Evolutionary conservation across 129 eudicot species (phyloP), one percentile per base, ranked within the genome.

Genomic region (Artemisia argyi): DNA sequence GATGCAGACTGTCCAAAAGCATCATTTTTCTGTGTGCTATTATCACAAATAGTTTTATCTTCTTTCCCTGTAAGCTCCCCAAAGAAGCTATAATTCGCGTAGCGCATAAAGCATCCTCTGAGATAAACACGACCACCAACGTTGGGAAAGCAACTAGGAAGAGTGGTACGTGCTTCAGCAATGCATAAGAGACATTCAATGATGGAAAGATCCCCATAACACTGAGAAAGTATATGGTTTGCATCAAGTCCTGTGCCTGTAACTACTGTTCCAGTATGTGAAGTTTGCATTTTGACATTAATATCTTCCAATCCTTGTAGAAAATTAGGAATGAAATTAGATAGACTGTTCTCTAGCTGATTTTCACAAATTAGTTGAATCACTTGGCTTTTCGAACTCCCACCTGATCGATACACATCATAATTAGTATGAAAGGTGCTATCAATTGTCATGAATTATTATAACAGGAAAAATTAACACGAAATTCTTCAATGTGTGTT

Each of bases 51-150:
- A 7, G 42, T 30, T 20, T 18, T 54, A 62, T 84, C 83, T 11
- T 61, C 24, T 19, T 61, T 7, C 9, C 75, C 81, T 10, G 12
- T 42, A 48, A 20, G 7, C 65, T 82, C 84, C 6, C 16, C 56
- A 54, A 66, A 82, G 66, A 85, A 85, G 61, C 71, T 76, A 53
- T 79, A 85, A 14, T 85, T 85, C 67, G 73, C 73, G 7, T 55
- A 66, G 19, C 87, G 32, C 79, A 79, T 65, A 61, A 76, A 85
- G 66, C 90, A 82, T 7, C 87, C 90, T 4, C 73, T 67, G 53
- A 82, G 82, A 55, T 66, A 82, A 49, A 85, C 82, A 3, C 80
- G 66, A 30, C 79, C 90, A 2, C 90, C 83, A 7, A 15, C 48
- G 35, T 30, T 50, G 19, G 86, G 90, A 24, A 75, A 79, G 77